Conservation (phyloP, 2,329 filamentous ascomycete genomes). For the Pseudopyrenochaeta lycopersici region DNA sequence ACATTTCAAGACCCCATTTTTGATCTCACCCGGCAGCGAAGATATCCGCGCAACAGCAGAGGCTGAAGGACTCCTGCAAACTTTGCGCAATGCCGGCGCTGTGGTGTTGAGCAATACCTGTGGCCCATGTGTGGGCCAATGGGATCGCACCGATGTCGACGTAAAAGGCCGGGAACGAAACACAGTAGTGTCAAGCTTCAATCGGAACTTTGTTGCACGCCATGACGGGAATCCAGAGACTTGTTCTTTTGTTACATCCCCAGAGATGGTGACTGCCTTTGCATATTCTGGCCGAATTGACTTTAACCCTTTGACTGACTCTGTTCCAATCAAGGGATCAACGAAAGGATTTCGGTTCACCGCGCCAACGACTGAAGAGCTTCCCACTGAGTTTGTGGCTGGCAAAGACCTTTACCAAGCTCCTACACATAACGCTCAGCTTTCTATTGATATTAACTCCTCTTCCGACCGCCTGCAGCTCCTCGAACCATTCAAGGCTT, state of each 20-base stretch:
- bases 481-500: slow-evolving; percentile 26
- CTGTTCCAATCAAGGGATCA: slow-evolving; percentile 17
- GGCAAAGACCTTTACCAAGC: slow-evolving; percentile 39
- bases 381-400: slow-evolving; percentile 32
- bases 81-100: slow-evolving; percentile 39
- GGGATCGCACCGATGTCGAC: slow-evolving; percentile 46
- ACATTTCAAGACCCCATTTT: slow-evolving; percentile 40
- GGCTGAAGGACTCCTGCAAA: slow-evolving; percentile 36
- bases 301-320: slow-evolving; percentile 42
- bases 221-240: slow-evolving; percentile 55
- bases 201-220: slow-evolving; percentile 50
- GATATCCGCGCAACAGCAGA: slow-evolving; percentile 46
- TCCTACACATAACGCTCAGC: slow-evolving; percentile 23
- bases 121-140: slow-evolving; percentile 49
- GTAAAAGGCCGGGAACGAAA: slow-evolving; percentile 36
- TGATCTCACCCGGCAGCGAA: slow-evolving; percentile 47
- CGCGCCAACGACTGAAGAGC: slow-evolving; percentile 33
- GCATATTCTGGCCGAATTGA: slow-evolving; percentile 27
- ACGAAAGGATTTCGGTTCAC: slow-evolving; percentile 33
- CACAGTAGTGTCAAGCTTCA: slow-evolving; percentile 48
- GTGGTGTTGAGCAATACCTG: slow-evolving; percentile 46
- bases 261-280: slow-evolving; percentile 55
- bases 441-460: slow-evolving; percentile 37
- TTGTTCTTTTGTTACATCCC: slow-evolving; percentile 60
- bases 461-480: slow-evolving; percentile 36